Conservation (phyloP, 257 asterid genomes). For the Nicotiana undulata region DNA sequence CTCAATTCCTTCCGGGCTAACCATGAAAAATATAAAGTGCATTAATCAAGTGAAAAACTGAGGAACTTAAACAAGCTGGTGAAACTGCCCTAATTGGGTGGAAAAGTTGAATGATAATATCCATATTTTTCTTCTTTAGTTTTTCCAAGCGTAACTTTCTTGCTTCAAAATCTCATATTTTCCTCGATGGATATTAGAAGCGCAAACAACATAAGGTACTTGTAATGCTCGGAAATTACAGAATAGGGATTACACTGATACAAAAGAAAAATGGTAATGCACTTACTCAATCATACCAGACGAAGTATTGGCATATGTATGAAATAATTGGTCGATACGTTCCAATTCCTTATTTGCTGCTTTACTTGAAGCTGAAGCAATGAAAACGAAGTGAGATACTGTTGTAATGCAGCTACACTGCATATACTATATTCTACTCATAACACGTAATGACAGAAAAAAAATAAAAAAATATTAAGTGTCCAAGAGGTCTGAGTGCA, state of each 20-base stretch:
- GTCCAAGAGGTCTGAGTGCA: not conserved
- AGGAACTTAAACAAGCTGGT: not conserved
- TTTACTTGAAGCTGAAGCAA: slow-evolving; percentile 57
- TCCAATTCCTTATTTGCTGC: slow-evolving; percentile 57
- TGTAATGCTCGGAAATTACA: not conserved
- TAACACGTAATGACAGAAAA: not conserved
- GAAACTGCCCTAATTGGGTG: not conserved
- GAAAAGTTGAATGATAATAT: not conserved
- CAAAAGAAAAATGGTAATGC: not conserved
- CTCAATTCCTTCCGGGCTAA: slow-evolving; percentile 81
- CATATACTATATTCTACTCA: not conserved
- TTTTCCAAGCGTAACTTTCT: not conserved
- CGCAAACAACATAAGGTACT: not conserved
- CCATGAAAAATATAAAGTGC: slow-evolving; percentile 10
- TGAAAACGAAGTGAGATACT: not conserved
- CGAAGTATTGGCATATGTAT: slow-evolving; percentile 42
- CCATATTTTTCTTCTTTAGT: not conserved
- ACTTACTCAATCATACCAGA: slow-evolving; percentile 72
- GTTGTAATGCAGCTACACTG: not conserved
- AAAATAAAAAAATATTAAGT: not conserved
- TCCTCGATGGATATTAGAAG: not conserved
- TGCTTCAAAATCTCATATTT: not conserved
- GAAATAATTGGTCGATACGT: slow-evolving; percentile 55
- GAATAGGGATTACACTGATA: not conserved
- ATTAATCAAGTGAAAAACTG: not conserved